phyloP scores from a whole-genome alignment of 305 asterid genomes.

The Caryopteris hybrid region DNA sequence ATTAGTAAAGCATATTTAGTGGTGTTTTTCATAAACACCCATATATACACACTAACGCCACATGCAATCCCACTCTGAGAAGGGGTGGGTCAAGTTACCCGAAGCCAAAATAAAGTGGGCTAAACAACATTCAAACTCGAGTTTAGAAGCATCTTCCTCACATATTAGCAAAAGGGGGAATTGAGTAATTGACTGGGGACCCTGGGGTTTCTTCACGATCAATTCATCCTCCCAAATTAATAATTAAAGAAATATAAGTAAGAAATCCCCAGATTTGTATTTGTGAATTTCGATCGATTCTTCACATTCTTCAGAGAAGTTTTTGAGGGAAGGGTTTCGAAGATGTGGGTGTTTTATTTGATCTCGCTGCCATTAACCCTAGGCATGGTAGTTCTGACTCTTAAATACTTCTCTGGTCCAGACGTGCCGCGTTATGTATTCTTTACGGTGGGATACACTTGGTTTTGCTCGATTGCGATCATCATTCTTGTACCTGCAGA shows the following conservation, averaged over 20 bases:
- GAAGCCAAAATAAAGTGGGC: not conserved
- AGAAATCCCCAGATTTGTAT: slow-evolving; percentile 5
- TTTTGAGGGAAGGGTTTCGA: slow-evolving; percentile 12
- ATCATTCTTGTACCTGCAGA: slow-evolving; percentile 98
- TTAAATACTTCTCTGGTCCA: slow-evolving; percentile 90
- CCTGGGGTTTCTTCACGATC: slow-evolving; percentile 30
- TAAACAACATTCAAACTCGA: not conserved
- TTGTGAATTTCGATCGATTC: slow-evolving; percentile 7
- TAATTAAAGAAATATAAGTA: not conserved
- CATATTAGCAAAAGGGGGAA: slow-evolving; percentile 21
- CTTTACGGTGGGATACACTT: slow-evolving; percentile 90
- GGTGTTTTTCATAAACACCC: too few species aligned
- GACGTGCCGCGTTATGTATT: slow-evolving; percentile 89
- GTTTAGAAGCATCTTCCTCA: slow-evolving; percentile 2
- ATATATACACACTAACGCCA: too few species aligned
- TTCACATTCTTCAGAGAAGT: not conserved
- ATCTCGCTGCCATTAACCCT: slow-evolving; percentile 95
- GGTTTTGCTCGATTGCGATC: slow-evolving; percentile 95
- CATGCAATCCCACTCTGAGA: not conserved
- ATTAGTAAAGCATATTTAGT: too few species aligned
- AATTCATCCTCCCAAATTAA: slow-evolving; percentile 10
- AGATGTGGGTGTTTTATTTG: slow-evolving; percentile 98
- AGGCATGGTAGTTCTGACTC: slow-evolving; percentile 81
- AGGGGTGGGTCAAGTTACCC: not conserved
- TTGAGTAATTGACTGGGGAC: slow-evolving; percentile 22